phyloP scores from a whole-genome alignment of 140 eudicot species.

The Artemisia princeps region DNA sequence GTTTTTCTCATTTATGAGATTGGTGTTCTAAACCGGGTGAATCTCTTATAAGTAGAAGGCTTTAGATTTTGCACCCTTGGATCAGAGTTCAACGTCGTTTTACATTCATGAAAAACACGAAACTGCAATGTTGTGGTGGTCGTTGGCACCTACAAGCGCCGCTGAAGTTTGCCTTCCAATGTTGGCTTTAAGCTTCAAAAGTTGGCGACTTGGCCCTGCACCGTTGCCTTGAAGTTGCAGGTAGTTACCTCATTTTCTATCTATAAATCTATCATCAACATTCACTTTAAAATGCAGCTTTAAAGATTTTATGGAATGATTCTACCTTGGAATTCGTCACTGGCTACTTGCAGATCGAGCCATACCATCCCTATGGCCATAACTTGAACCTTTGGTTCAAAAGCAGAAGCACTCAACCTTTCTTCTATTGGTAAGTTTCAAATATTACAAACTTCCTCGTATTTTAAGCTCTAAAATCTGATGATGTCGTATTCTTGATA shows the following conservation, averaged over 20 bases:
- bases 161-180: constrained; percentile 71
- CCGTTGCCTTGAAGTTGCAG: constrained; percentile 97
- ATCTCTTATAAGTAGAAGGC: constrained; percentile 72
- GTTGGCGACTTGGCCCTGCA: constrained; percentile 48
- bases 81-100: constrained; percentile 74
- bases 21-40: constrained; percentile 3
- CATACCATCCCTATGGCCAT: too few species aligned
- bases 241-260: constrained; percentile 19
- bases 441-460: too few species aligned
- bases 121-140: constrained; percentile 72
- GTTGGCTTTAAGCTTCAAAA: constrained; percentile 76
- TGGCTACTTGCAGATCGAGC: too few species aligned
- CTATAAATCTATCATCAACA: neutral
- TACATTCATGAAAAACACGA: constrained; percentile 66
- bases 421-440: too few species aligned
- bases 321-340: too few species aligned
- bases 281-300: too few species aligned
- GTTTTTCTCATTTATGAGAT: neutral
- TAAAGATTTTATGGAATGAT: too few species aligned
- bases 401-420: too few species aligned
- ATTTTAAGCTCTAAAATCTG: too few species aligned
- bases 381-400: too few species aligned
- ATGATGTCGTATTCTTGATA: too few species aligned
- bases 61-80: constrained; percentile 68
- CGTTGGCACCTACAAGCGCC: constrained; percentile 71